These are phyloP conservation scores for Podospora sp. DNA, from an alignment of 495 filamentous ascomycete genomes.

Conservation along the genomic window DNA sequence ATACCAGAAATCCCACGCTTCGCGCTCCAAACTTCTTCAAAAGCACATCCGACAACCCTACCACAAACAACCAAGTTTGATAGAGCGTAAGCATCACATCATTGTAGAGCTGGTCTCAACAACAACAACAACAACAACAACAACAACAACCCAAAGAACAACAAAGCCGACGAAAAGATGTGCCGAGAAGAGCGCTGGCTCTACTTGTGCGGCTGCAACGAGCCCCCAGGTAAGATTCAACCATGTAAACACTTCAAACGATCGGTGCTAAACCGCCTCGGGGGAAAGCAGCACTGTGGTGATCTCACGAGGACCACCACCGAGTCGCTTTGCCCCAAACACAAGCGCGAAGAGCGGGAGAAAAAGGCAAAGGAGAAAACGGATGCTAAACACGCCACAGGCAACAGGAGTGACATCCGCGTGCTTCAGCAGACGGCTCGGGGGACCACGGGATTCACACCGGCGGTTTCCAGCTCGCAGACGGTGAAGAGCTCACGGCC, in stretches of 20 bases:
- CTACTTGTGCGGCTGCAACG: too few species aligned
- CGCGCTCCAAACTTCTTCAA: too few species aligned
- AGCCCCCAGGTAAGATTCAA: neutral
- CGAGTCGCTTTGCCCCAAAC: neutral
- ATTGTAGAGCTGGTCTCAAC: too few species aligned
- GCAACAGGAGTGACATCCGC: neutral
- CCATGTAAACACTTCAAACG: neutral
- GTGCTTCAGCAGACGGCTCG: neutral
- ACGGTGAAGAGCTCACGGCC: neutral
- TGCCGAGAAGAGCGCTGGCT: too few species aligned
- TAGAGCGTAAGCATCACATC: too few species aligned
- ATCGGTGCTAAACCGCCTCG: neutral
- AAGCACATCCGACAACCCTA: too few species aligned
- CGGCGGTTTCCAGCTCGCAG: neutral
- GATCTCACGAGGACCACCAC: neutral
- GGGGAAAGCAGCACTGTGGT: neutral
- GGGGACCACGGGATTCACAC: neutral
- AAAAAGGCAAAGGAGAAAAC: neutral
- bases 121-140: too few species aligned
- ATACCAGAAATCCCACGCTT: too few species aligned
- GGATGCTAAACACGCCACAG: neutral
- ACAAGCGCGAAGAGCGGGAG: neutral
- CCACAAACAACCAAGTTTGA: too few species aligned
- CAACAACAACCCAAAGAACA: too few species aligned
- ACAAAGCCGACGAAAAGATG: too few species aligned